These are phyloP conservation scores for Harringtonia aguacate DNA, from an alignment of 2,329 filamentous ascomycete genomes.

Conservation along the genomic window DNA sequence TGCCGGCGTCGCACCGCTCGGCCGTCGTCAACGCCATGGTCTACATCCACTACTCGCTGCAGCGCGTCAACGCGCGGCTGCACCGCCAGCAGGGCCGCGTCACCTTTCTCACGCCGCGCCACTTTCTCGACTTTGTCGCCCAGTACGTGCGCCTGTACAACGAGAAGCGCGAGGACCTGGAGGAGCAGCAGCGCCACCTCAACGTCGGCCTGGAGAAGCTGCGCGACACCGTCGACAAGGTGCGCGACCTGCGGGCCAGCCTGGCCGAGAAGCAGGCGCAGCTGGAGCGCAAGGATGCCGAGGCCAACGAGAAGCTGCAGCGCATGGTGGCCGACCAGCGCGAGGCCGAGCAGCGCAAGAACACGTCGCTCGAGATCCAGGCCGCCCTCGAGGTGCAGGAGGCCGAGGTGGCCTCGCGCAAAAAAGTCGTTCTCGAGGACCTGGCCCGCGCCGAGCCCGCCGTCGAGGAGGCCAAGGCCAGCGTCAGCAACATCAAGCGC, in stretches of 20 bases:
- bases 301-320: conserved; percentile 95
- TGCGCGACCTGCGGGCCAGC: conserved; percentile 80
- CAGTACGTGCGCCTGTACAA: conserved; percentile 97
- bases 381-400: conserved; percentile 81
- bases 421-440: conserved; percentile 76
- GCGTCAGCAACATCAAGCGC: conserved; percentile 96
- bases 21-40: conserved; percentile 97
- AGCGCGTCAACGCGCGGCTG: conserved; percentile 78
- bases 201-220: conserved; percentile 98
- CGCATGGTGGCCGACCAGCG: conserved; percentile 94
- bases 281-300: conserved; percentile 83
- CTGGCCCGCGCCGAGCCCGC: conserved; percentile 87
- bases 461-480: conserved; percentile 84
- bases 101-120: conserved; percentile 88
- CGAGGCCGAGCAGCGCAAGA: conserved; percentile 86
- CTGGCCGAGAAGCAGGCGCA: conserved; percentile 91
- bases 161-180: conserved; percentile 95
- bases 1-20: conserved; percentile 85
- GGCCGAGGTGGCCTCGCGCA: conserved; percentile 70
- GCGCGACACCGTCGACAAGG: conserved; percentile 92
- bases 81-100: conserved; percentile 85
- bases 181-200: conserved; percentile 96
- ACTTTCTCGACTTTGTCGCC: conserved; percentile 95
- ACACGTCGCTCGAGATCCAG: conserved; percentile 80
- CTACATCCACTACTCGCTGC: conserved; percentile 91